Evolutionary conservation across 2,329 filamentous ascomycete species (phyloP).

Genomic region (Rugonectria rugulosa): DNA sequence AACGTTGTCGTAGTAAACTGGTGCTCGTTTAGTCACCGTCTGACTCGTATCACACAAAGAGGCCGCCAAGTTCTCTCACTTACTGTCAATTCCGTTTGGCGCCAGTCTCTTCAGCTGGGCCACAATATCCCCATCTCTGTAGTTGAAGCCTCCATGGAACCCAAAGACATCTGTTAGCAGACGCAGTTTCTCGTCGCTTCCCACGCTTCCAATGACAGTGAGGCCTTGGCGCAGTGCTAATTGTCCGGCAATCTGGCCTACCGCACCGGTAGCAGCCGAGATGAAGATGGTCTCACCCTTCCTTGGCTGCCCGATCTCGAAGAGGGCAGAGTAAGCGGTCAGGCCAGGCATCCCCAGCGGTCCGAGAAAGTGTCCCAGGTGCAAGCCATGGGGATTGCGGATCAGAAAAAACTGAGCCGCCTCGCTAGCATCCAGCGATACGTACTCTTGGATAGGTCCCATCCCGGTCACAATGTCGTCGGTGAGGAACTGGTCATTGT

Average conservation of each 20-base stretch:
- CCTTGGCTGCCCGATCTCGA: conserved; percentile 77
- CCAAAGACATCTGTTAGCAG: conserved; percentile 73
- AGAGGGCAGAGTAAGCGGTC: conserved; percentile 77
- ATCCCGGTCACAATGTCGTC: conserved; percentile 67
- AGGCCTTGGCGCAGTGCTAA: conserved; percentile 79
- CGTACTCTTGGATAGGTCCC: conserved; percentile 69
- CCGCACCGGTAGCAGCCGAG: conserved; percentile 76
- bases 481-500: conserved; percentile 63
- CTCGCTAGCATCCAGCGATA: conserved; percentile 54
- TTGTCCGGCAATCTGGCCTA: conserved; percentile 78
- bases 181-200: conserved; percentile 77
- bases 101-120: conserved; percentile 72
- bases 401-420: conserved; percentile 56
- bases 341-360: conserved; percentile 79
- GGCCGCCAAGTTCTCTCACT: not conserved
- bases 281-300: conserved; percentile 69
- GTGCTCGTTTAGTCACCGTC: not conserved
- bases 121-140: conserved; percentile 74
- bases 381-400: conserved; percentile 70
- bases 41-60: not conserved
- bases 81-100: conserved; percentile 73
- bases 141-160: conserved; percentile 81
- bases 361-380: conserved; percentile 69
- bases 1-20: conserved; percentile 80
- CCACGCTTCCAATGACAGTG: conserved; percentile 76